Base-by-base conservation (phyloP, 2,329 filamentous ascomycete genomes). In the Scedosporium apiospermum region DNA sequence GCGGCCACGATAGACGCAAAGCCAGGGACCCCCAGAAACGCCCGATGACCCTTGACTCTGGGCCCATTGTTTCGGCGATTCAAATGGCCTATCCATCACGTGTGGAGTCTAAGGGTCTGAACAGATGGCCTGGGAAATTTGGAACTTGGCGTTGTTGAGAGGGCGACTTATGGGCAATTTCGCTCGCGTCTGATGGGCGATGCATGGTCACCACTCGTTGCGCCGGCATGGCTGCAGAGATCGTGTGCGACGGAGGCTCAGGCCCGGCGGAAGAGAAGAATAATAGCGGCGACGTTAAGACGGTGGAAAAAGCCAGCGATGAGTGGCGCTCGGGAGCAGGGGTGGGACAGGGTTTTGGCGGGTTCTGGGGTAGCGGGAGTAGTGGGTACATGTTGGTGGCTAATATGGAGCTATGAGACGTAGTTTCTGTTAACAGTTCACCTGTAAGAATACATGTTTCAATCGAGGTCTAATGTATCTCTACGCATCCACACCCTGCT, bases 161-260 rank as follows among this genome's bases (percentile, higher is more conserved):
- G 23, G 34, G 58, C 21, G 49, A 14, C 23, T 26, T 53, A 53
- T 21, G 49, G 49, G n/a, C 38, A 46, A 60, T 38, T 16, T 51
- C 42, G 42, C 30, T 61, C 14, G 42, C 46, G 60, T 61, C 60
- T 61, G 60, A 61, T 61, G 49, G 49, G 16, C 27, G 60, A 18
- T 49, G 26, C 60, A 57, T 49, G 60, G 60, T 6, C 21, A 34
- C 60, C 60, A 61, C 27, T 61, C 60, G 60, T 61, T 61, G 42
- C 21, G 44, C 23, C 4, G n/a, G 58, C 12, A 27, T 46, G 58
- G 38, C n/a, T 26, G 41, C 16, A 41, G 58, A 34, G 23, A 23
- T 34, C 58, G 58, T 53, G 26, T 44, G 44, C n/a, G 58, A 51
- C 51, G 18, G 42, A 18, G 23, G 42, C 23, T 38, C 42, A 26